Evolutionary conservation across 2,329 filamentous ascomycete species (phyloP), one percentile per base, ranked within the genome.

Genomic region (Verticillium nubilum): DNA sequence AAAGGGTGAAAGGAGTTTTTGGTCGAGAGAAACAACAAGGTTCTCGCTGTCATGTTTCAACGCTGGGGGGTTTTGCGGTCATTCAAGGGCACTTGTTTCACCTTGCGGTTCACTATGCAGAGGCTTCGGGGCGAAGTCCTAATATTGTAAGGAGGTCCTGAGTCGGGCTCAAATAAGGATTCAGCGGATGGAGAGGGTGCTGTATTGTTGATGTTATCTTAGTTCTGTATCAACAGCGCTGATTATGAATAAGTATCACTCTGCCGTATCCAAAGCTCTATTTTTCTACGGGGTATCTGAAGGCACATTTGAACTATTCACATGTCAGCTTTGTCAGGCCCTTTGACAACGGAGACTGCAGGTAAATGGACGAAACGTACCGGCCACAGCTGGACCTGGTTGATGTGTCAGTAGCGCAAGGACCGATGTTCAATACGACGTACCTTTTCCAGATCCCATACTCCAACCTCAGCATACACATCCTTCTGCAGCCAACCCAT

Each of bases 401-500:
- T 19, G 42, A 57, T 2, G 5, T 9, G 13, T 57, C 35, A 62
- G 53, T 55, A 62, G 54, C n/a, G 26, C 27, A 27, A 9, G 52
- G 3, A 53, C 7, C 35, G 10, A 52, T 50, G 42, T 7, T 10
- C 23, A 12, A 23, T 29, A 2, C 3, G 26, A 69, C 71, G 67
- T 62, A 85, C 85, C 67, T 89, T 89, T 35, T 87, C 83, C 60
- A 89, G 70, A 77, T 97, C 91, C 92, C 92, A 97, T 9, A 96
- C 92, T 0, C 87, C 90, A 52, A 74, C 80, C 61, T 76, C 80
- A 10, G 81, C 78, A 74, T 96, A 97, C 10, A 92, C 77, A 75
- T 97, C 92, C 55, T 84, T 80, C 72, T 83, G 84, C 54, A 97
- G 71, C 57, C 82, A 69, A 66, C 88, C 82, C 47, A 88, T 71